phyloP scores from a whole-genome alignment of 108 stramenopile species.

The Cyclotella sp. region DNA sequence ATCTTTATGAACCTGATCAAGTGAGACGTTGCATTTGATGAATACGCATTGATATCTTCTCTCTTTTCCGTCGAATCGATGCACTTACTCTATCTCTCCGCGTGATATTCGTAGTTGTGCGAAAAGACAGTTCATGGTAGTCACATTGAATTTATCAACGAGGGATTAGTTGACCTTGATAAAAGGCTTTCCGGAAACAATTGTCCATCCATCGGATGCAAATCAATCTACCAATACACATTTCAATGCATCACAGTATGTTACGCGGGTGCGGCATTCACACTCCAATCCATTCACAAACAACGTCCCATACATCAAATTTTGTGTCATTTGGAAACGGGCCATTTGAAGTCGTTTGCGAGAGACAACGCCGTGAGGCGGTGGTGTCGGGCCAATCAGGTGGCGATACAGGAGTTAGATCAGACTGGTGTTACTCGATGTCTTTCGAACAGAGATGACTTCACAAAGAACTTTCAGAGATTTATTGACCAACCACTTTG shows the following conservation, averaged over 20 bases:
- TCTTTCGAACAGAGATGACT: conserved; percentile 65
- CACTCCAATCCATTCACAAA: conserved; percentile 53
- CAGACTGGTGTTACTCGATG: conserved; percentile 74
- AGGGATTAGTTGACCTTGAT: conserved; percentile 74
- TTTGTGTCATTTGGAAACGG: conserved; percentile 72
- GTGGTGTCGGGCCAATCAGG: conserved; percentile 58
- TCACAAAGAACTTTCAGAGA: conserved; percentile 47
- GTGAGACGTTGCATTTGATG: conserved; percentile 7
- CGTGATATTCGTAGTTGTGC: neutral
- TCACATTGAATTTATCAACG: conserved; percentile 68
- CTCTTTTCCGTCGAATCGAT: neutral
- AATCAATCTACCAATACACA: conserved; percentile 25
- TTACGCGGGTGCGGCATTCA: conserved; percentile 53
- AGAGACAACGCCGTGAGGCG: conserved; percentile 66
- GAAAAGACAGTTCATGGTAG: conserved; percentile 76
- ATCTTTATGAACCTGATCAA: conserved; percentile 79
- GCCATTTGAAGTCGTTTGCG: conserved; percentile 68
- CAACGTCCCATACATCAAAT: conserved; percentile 59
- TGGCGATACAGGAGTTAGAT: conserved; percentile 61
- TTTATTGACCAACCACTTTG: conserved; percentile 55
- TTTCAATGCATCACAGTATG: conserved; percentile 69
- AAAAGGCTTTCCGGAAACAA: conserved; percentile 26
- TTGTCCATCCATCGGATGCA: neutral
- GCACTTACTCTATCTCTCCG: neutral
- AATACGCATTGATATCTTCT: neutral